Percentiles rank a stretch among this genome's conserved stretches.
Conservation (phyloP, 1,139 yeast genomes). For the Candida albicans region DNA sequence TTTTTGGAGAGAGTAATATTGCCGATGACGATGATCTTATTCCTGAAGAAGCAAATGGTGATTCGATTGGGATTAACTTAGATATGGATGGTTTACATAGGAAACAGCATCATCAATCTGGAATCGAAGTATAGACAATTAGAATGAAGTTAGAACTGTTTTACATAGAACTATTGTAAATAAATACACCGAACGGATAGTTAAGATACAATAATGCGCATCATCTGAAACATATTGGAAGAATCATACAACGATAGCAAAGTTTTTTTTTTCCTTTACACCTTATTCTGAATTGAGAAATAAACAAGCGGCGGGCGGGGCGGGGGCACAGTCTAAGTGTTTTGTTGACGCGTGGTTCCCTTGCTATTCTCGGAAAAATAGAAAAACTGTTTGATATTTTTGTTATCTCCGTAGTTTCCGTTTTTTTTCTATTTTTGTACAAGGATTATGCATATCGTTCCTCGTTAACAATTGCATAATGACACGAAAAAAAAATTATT, state of each 20-base stretch:
- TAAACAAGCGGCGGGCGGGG: too few species aligned
- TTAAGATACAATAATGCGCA: too few species aligned
- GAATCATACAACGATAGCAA: too few species aligned
- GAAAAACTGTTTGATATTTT: neutral
- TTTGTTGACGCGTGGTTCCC: too few species aligned
- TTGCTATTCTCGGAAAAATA: too few species aligned
- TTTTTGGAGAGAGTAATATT: constrained; percentile 6
- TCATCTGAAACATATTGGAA: too few species aligned
- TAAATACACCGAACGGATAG: neutral
- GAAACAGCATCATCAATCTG: constrained; percentile 1
- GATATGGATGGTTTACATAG: constrained; percentile 8
- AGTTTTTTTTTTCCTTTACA: too few species aligned
- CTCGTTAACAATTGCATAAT: neutral
- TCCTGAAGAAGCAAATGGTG: constrained; percentile 2
- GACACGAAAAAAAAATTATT: neutral
- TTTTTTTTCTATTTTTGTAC: neutral
- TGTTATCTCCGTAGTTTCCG: neutral
- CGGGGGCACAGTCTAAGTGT: neutral
- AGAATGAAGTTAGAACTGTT: neutral
- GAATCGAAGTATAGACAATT: constrained; percentile 5
- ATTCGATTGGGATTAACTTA: constrained; percentile 10
- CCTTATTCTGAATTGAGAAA: too few species aligned
- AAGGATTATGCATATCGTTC: neutral
- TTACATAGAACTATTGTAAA: neutral
- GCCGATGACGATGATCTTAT: constrained; percentile 8